phyloP scores from a whole-genome alignment of 495 filamentous ascomycete genomes.

The Penicillium silybi region DNA sequence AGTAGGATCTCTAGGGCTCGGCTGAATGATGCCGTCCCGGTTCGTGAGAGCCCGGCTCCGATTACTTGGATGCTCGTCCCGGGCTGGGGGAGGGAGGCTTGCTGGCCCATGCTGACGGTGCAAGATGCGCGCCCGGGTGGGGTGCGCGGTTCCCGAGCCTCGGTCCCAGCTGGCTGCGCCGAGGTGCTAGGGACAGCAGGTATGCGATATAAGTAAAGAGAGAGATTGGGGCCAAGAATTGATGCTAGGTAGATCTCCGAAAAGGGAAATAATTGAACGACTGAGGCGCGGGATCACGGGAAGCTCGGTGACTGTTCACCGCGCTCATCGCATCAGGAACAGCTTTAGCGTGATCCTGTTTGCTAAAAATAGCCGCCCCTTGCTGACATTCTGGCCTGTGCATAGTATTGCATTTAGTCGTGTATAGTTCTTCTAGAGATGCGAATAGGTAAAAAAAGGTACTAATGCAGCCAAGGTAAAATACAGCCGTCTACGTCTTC shows the following conservation, averaged over 20 bases:
- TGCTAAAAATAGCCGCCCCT: not conserved
- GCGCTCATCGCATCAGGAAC: not conserved
- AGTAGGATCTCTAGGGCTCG: conserved; percentile 43
- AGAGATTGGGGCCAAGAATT: not conserved
- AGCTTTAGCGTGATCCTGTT: not conserved
- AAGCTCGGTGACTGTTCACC: not conserved
- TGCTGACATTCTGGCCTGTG: not conserved
- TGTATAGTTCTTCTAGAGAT: not conserved
- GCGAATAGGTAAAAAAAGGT: not conserved
- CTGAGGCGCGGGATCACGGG: not conserved
- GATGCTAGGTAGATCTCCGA: not conserved
- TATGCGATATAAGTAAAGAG: not conserved
- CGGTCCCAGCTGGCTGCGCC: not conserved
- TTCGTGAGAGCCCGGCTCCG: conserved; percentile 49
- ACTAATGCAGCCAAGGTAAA: not conserved
- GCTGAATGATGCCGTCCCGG: conserved; percentile 48
- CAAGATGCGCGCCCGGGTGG: not conserved
- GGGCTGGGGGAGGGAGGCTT: conserved; percentile 7
- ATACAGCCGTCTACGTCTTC: not conserved
- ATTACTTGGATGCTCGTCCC: conserved; percentile 29
- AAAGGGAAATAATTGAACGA: not conserved
- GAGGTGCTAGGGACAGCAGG: not conserved
- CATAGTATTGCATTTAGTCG: not conserved
- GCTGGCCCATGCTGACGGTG: conserved; percentile 12
- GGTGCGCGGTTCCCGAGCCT: not conserved